These are phyloP conservation scores for Calonectria leucothoes DNA, from an alignment of 2,329 filamentous ascomycete genomes.

Conservation along the genomic window DNA sequence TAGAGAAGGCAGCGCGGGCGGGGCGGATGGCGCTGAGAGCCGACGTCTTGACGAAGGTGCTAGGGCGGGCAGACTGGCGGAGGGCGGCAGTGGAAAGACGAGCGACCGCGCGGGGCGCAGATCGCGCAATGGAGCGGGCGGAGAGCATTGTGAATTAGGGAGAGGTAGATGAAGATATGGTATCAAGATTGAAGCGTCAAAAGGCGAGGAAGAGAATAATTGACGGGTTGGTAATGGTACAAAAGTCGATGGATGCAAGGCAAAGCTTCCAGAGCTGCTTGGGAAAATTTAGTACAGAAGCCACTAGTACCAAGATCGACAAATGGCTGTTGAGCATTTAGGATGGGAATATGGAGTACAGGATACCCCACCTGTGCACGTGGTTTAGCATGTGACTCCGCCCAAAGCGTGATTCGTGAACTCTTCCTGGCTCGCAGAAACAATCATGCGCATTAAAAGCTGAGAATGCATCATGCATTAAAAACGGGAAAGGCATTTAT, in stretches of 20 bases:
- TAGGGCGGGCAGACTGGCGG: slow-evolving; percentile 63
- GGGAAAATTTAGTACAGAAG: slow-evolving; percentile 37
- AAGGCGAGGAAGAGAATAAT: background rate
- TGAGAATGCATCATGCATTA: background rate
- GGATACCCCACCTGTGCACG: background rate
- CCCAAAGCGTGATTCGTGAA: background rate
- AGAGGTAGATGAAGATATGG: background rate
- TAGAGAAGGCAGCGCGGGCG: slow-evolving; percentile 61
- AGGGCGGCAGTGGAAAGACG: slow-evolving; percentile 66
- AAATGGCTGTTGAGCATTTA: slow-evolving; percentile 22
- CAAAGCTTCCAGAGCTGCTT: slow-evolving; percentile 35
- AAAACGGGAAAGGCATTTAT: background rate
- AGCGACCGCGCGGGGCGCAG: slow-evolving; percentile 72
- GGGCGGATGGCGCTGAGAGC: slow-evolving; percentile 45
- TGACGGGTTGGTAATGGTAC: slow-evolving; percentile 29
- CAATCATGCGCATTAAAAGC: background rate
- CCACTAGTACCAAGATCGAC: slow-evolving; percentile 11
- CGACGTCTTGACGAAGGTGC: slow-evolving; percentile 59
- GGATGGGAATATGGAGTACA: slow-evolving; percentile 3
- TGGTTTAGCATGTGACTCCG: background rate
- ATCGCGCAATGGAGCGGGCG: slow-evolving; percentile 73
- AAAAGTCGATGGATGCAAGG: slow-evolving; percentile 4
- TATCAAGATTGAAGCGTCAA: slow-evolving; percentile 11
- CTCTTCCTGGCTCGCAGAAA: background rate
- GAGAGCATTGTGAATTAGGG: slow-evolving; percentile 71